Percentiles rank a stretch among this genome's conserved stretches.
These are phyloP conservation scores for Dalbergia oliveri DNA, from an alignment of 306 rosid genomes.

Conservation along the genomic window DNA sequence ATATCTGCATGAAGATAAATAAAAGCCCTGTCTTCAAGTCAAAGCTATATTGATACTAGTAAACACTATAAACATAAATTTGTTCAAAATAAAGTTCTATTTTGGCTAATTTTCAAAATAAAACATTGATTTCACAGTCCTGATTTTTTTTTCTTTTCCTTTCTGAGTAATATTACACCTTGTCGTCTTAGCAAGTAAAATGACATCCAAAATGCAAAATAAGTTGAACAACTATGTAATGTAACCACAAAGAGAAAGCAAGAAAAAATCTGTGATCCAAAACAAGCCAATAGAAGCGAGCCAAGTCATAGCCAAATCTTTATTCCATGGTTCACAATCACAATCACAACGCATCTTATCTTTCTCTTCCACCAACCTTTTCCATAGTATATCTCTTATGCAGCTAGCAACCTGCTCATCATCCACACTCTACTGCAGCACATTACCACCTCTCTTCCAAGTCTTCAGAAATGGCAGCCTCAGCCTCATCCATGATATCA, in stretches of 20 bases:
- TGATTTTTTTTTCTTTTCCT: neutral
- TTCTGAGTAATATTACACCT: neutral
- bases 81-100: too few relatives aligned
- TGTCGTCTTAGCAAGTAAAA: neutral
- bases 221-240: neutral
- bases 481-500: constrained; percentile 65
- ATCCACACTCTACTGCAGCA: constrained; percentile 7
- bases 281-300: constrained; percentile 55
- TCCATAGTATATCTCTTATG: constrained; percentile 11
- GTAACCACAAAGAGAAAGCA: constrained; percentile 3
- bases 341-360: constrained; percentile 49
- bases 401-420: neutral
- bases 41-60: neutral
- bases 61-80: too few relatives aligned
- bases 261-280: constrained; percentile 65
- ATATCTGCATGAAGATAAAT: neutral
- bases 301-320: constrained; percentile 70
- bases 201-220: neutral
- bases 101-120: too few relatives aligned
- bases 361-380: constrained; percentile 42
- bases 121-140: neutral
- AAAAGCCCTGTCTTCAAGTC: neutral
- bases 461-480: constrained; percentile 55
- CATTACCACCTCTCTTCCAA: neutral
- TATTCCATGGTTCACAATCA: constrained; percentile 46